These are phyloP conservation scores for Crotalaria pallida DNA, from an alignment of 306 rosid genomes.

Conservation along the genomic window DNA sequence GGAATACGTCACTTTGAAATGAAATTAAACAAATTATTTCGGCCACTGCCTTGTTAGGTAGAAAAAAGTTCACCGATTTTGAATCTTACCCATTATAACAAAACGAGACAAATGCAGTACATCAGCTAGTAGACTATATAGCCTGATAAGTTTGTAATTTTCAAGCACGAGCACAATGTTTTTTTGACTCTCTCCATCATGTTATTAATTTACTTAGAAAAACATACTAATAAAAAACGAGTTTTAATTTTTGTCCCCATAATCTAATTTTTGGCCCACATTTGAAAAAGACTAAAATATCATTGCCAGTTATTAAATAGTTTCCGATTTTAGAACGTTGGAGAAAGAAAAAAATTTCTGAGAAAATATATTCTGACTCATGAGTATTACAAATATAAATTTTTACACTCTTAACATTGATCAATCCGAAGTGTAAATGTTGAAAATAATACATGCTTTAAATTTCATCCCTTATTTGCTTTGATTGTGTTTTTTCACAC, in stretches of 20 bases:
- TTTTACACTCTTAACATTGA: no score
- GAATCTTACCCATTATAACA: slow-evolving; percentile 3
- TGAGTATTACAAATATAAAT: no score
- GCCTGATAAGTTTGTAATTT: not conserved
- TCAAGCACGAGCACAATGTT: slow-evolving; percentile 15
- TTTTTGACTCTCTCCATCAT: slow-evolving; percentile 15
- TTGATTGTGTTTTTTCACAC: not conserved
- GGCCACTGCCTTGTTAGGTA: not conserved
- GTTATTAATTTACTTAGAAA: no score
- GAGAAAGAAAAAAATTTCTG: no score
- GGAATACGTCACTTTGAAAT: slow-evolving; percentile 19
- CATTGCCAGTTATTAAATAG: no score
- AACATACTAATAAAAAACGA: no score
- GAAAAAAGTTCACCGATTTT: slow-evolving; percentile 14
- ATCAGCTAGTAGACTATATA: slow-evolving; percentile 1
- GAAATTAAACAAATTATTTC: not conserved
- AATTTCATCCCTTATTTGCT: slow-evolving; percentile 6
- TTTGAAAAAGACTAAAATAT: no score
- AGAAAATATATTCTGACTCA: no score
- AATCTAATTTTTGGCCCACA: no score
- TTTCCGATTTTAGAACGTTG: no score
- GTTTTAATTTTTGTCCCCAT: no score
- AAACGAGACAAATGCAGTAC: not conserved
- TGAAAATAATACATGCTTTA: not conserved
- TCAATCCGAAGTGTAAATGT: no score